Evolutionary conservation across 805 yeast genomes (phyloP), one percentile per base, ranked within the genome.

Genomic region (Pichia pseudocactophila): DNA sequence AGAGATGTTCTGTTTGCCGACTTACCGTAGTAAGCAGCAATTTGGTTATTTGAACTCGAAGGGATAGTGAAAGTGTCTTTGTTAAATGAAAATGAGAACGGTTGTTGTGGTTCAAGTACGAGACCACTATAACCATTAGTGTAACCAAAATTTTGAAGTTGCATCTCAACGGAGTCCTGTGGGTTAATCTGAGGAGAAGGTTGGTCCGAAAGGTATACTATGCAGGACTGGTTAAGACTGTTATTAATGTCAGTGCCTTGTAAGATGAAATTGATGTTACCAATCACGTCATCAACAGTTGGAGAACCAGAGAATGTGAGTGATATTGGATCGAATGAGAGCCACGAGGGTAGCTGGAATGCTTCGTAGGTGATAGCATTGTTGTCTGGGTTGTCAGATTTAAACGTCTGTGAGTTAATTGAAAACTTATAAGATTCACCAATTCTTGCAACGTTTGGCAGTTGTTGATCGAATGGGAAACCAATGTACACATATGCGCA

Each of bases 401-500:
- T 56, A 59, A 74, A 87, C 2, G 97, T 90, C 51, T 79, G 76
- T 45, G 73, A 65, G 41, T 88, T 80, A 34, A 90, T 62, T 30
- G 80, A 70, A 62, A 85, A 90, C 16, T 65, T 51, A 62, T 81
- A 90, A 2, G 58, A 51, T 51, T 75, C 68, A 45, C 75, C 75
- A 13, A 77, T 74, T 44, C 94, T 71, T 4, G 95, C 97, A 12
- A 92, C 85, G 28, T 87, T 82, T 5, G 97, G 97, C 18, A 80
- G 70, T 63, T 90, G 98, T 57, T 78, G 78, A 49, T 73, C 63
- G 57, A 88, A 76, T n/a, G 95, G 89, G 67, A 81, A 85, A 36
- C 83, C 84, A 32, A 72, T 68, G 40, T 69, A 66, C 6, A 85
- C 79, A 30, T 72, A 63, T 11, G 77, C 74, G 8, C 25, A 22